Evolutionary conservation across 306 rosid genomes (phyloP).

Genomic region (Aeschynomene evenia): DNA sequence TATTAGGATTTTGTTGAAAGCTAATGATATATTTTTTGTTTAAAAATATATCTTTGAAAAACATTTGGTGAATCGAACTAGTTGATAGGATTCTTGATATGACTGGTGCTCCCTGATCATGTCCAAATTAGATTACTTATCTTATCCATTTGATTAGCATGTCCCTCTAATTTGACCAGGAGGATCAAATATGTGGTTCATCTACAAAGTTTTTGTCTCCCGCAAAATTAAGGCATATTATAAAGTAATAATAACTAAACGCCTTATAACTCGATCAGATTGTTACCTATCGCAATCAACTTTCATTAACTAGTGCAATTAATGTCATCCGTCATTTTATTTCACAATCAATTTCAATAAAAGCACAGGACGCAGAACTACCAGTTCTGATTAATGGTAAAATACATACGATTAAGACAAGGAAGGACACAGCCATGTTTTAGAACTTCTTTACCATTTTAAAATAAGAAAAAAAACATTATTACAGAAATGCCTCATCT

Average conservation of each 20-base stretch:
- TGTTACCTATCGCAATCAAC: background rate
- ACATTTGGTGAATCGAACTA: background rate
- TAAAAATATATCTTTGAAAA: no score
- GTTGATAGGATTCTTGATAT: background rate
- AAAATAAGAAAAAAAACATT: no score
- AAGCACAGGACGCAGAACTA: no score
- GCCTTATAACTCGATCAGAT: background rate
- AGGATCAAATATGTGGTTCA: no score
- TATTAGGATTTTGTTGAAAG: background rate
- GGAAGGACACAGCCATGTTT: no score
- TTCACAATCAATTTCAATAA: background rate
- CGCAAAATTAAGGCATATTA: background rate
- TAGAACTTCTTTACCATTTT: no score
- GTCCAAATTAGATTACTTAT: background rate
- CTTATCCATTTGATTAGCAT: background rate
- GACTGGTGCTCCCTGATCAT: background rate
- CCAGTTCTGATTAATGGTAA: no score
- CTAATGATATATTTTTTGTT: background rate
- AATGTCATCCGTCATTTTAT: background rate
- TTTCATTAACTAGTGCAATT: background rate
- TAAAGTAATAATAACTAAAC: no score
- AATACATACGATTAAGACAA: no score
- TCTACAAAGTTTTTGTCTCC: background rate
- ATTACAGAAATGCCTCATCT: no score
- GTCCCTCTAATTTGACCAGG: no score